phyloP scores from a whole-genome alignment of 208 protist species.

The Ichthyophonus hoferi region DNA sequence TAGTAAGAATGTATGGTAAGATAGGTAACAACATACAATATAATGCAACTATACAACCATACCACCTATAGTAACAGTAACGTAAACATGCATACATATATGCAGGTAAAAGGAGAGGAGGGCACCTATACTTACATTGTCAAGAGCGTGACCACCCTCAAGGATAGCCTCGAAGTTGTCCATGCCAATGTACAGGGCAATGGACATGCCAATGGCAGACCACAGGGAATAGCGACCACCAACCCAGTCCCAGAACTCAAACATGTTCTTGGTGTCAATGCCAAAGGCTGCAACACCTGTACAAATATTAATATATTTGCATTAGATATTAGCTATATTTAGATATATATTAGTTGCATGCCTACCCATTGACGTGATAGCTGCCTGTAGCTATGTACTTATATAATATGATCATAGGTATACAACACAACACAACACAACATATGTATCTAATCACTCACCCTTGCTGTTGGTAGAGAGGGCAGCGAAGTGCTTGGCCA shows the following conservation, averaged over 20 bases:
- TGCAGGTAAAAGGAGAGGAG: background rate
- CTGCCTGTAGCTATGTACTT: no score
- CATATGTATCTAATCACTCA: no score
- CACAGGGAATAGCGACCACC: slow-evolving; percentile 93
- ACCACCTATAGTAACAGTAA: background rate
- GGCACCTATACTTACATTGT: slow-evolving; percentile 44
- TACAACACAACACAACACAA: no score
- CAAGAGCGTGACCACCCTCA: slow-evolving; percentile 71
- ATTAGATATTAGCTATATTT: no score
- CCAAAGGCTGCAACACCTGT: slow-evolving; percentile 73
- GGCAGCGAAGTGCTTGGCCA: slow-evolving; percentile 93
- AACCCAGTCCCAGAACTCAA: slow-evolving; percentile 84
- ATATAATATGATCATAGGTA: no score
- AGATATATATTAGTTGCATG: no score
- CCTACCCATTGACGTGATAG: no score
- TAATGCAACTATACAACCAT: no score
- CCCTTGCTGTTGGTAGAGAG: slow-evolving; percentile 83
- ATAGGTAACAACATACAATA: background rate
- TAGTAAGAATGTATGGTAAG: background rate
- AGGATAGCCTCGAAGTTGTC: slow-evolving; percentile 88
- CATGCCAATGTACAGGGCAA: slow-evolving; percentile 84
- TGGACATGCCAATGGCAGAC: slow-evolving; percentile 88
- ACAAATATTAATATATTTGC: background rate
- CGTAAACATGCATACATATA: background rate
- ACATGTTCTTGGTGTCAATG: slow-evolving; percentile 91